These are phyloP conservation scores for Groenewaldozyma salmanticensis DNA, from an alignment of 805 yeast genomes.

Conservation along the genomic window DNA sequence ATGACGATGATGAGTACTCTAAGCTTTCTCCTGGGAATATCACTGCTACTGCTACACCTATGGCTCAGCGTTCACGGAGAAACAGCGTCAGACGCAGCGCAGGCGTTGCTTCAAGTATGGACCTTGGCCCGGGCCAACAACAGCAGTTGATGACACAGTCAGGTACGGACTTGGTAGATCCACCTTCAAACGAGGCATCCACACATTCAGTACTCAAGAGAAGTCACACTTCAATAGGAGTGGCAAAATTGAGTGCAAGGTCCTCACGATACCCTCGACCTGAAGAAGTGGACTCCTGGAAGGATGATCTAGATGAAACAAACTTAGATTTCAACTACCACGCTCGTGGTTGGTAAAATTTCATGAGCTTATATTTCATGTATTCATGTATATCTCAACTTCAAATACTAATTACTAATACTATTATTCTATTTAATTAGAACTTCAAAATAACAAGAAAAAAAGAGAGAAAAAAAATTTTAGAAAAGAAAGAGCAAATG, in stretches of 20 bases:
- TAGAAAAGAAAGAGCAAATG: too few relatives aligned
- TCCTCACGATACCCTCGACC: not conserved
- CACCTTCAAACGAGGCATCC: conserved; percentile 1
- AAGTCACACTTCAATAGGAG: conserved; percentile 18
- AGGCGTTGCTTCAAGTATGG: too few relatives aligned
- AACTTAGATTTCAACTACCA: conserved; percentile 32
- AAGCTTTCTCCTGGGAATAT: conserved; percentile 3
- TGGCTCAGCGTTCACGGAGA: not conserved
- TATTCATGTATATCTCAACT: not conserved
- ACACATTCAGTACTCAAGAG: conserved; percentile 7
- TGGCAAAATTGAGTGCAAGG: conserved; percentile 2
- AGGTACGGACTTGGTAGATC: not conserved
- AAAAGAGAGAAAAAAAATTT: too few relatives aligned
- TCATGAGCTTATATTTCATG: not conserved
- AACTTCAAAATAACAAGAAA: too few relatives aligned
- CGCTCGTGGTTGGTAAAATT: conserved; percentile 33
- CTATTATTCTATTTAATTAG: not conserved
- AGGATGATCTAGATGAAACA: conserved; percentile 19
- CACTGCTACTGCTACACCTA: not conserved
- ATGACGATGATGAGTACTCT: too few relatives aligned
- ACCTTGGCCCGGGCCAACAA: too few relatives aligned
- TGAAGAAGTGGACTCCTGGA: conserved; percentile 16
- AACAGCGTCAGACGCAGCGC: too few relatives aligned
- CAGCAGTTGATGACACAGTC: too few relatives aligned
- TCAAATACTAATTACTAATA: not conserved